Evolutionary conservation across 1,284 basidiomycete genomes (phyloP).

Genomic region (Agaricales sp.): DNA sequence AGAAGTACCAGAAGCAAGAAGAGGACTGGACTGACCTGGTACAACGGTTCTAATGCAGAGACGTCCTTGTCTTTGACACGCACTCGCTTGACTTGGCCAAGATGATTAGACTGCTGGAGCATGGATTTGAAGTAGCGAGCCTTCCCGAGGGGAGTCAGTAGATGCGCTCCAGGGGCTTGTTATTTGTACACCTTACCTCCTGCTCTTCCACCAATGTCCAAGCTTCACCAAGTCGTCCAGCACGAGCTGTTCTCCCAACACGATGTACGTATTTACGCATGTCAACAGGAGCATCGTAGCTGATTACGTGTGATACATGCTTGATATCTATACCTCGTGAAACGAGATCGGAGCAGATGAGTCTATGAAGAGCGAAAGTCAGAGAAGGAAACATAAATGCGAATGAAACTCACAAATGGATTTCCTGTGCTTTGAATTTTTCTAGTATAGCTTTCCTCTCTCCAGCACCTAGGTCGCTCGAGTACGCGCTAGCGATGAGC

Average conservation of each 20-base stretch:
- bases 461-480: constrained; percentile 69
- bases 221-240: constrained; percentile 77
- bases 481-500: constrained; percentile 63
- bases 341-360: constrained; percentile 93
- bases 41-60: background rate
- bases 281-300: constrained; percentile 93
- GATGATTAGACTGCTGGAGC: constrained; percentile 68
- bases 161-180: constrained; percentile 6
- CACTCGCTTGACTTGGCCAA: constrained; percentile 63
- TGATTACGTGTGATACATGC: constrained; percentile 85
- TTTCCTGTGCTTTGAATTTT: constrained; percentile 71
- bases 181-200: constrained; percentile 44
- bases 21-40: background rate
- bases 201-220: constrained; percentile 97
- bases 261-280: constrained; percentile 97
- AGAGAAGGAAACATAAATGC: background rate
- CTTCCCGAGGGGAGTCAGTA: constrained; percentile 27
- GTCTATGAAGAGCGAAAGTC: constrained; percentile 29
- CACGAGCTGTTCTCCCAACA: constrained; percentile 90
- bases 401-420: constrained; percentile 61
- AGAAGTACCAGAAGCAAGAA: background rate
- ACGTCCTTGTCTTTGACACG: constrained; percentile 54
- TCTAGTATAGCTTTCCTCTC: constrained; percentile 76
- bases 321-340: constrained; percentile 96
- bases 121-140: constrained; percentile 85